Conservation (phyloP, 768 basidiomycete genomes). For the Boletus rubroflammeus region DNA sequence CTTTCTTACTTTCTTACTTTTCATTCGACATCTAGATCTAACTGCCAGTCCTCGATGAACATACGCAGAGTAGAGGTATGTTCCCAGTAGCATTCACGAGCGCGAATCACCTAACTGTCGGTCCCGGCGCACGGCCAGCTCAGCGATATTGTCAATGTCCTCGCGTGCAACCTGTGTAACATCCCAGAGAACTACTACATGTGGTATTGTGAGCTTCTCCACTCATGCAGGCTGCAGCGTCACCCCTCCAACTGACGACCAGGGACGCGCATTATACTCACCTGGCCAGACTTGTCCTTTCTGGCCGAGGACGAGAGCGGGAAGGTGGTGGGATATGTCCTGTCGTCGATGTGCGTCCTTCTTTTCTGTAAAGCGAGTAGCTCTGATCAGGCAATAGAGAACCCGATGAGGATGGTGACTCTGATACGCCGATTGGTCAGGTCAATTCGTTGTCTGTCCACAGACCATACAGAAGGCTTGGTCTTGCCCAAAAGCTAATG, state of each 20-base stretch:
- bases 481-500: conserved; percentile 28
- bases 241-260: conserved; percentile 2
- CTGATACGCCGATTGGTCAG: conserved; percentile 18
- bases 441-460: conserved; percentile 30
- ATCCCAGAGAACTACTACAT: conserved; percentile 50
- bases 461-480: conserved; percentile 28
- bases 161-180: conserved; percentile 49
- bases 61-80: conserved; percentile 30
- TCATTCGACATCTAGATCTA: neutral
- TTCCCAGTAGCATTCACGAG: neutral
- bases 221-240: neutral
- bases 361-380: neutral
- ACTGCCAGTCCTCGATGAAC: conserved; percentile 18
- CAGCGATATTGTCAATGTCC: conserved; percentile 46
- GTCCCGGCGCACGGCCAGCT: conserved; percentile 29
- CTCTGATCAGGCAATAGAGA: conserved; percentile 21
- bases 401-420: conserved; percentile 12
- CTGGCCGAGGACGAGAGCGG: conserved; percentile 49
- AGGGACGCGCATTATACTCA: conserved; percentile 47
- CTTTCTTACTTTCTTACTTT: neutral
- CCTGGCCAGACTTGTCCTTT: conserved; percentile 53
- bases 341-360: conserved; percentile 50
- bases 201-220: conserved; percentile 24
- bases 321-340: conserved; percentile 51
- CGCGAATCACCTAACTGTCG: neutral